Base-by-base conservation (phyloP, 495 filamentous ascomycete genomes). In the Saxispiralis lemnorum region DNA sequence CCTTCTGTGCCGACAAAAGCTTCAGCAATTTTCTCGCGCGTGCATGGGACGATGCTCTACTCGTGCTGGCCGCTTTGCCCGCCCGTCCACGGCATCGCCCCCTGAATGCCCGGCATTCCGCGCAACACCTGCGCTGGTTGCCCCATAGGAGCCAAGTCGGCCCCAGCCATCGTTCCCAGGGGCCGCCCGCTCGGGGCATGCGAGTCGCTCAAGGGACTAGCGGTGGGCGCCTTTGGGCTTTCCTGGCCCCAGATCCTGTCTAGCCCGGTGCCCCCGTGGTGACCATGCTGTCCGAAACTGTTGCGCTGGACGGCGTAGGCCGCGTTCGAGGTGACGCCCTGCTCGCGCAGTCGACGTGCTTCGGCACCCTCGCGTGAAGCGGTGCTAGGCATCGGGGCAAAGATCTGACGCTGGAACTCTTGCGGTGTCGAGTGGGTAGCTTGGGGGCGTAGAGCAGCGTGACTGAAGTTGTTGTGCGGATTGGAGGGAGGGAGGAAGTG, bases 161-260 rank as follows among this genome's bases (percentile, higher is more conserved):
- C 40, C 40, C 40, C 18, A 2, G 28, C 6, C 31, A 7, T 33
- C 11, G 19, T 6, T 12, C 28, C 31, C 16, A 3, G 16, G 2
- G 40, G 28, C 31, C 13, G 13, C 5, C 17, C 10, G 13, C 42
- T 35, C 7, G 47, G 47, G 13, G 48, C 46, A 30, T 47, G 38
- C 14, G 38, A 38, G 14, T 53, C 51, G 10, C 33, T 35, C 24
- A 54, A 19, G 31, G 51, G 51, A 30, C 44, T 47, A 2, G 48
- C 44, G 16, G 38, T 51, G 2, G 48, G 51, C n/a, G 48, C 51
- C 40, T 51, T 39, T 5, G 51, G 48, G 35, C 44, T 48, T 13
- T 17, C 34, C 34, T 35, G 34, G 4, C n/a, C n/a, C 13, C 34
- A n/a, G 3, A 14, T 14, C 15, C 48, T 5, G 48, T 41, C 44